Evolutionary conservation across 2,329 filamentous ascomycete genomes (phyloP).

Genomic region (Leptographium galeiforme): DNA sequence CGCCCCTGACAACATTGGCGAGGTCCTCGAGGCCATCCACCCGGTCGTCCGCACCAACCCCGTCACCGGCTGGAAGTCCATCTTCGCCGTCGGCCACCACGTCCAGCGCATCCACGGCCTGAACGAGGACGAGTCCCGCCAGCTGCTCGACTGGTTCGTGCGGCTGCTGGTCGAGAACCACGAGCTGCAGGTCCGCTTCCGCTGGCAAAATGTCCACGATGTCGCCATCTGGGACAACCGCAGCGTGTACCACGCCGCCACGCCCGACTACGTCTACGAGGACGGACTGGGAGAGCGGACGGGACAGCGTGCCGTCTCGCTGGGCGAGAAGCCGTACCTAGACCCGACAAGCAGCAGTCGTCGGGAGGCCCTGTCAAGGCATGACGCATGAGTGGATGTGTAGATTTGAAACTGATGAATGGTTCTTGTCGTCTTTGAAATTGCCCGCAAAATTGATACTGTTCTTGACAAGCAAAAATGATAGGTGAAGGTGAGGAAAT

Average conservation of each 20-base stretch:
- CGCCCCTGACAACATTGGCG: slow-evolving; percentile 35
- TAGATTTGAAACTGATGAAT: no score
- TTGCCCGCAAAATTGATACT: no score
- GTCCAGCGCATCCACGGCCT: slow-evolving; percentile 37
- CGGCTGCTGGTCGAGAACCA: slow-evolving; percentile 39
- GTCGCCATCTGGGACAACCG: slow-evolving; percentile 45
- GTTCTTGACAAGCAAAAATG: no score
- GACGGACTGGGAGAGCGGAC: slow-evolving; percentile 29
- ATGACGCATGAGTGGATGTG: no score
- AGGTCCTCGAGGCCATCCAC: slow-evolving; percentile 33
- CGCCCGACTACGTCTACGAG: slow-evolving; percentile 33
- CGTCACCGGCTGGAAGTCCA: slow-evolving; percentile 42
- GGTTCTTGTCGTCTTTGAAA: no score
- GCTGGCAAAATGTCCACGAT: slow-evolving; percentile 32
- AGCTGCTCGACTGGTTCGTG: slow-evolving; percentile 38
- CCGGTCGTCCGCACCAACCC: slow-evolving; percentile 44
- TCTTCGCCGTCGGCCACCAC: slow-evolving; percentile 39
- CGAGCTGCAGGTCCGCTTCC: slow-evolving; percentile 36
- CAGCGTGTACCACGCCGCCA: slow-evolving; percentile 41
- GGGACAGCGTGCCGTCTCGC: slow-evolving; percentile 35
- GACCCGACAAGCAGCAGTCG: slow-evolving; percentile 27
- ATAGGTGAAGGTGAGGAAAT: no score
- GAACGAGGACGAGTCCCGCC: slow-evolving; percentile 29
- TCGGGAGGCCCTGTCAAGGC: slow-evolving; percentile 12
- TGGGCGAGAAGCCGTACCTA: slow-evolving; percentile 41